Base-by-base conservation (phyloP, 2,329 filamentous ascomycete genomes). In the Coniella lustricola region DNA sequence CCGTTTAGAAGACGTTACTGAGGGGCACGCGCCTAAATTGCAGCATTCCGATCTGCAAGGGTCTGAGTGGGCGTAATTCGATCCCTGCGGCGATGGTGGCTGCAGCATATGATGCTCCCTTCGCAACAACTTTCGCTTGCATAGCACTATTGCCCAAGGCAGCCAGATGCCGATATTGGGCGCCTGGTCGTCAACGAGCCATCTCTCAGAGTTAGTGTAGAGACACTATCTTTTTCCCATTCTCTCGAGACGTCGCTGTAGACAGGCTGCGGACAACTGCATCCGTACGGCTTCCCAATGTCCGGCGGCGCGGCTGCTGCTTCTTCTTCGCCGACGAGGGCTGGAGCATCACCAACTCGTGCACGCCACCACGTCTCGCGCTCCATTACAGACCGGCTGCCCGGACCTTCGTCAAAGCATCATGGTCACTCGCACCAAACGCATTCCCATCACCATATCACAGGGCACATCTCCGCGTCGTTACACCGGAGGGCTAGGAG, bases 301-400 rank as follows among this genome's bases (percentile, higher is more conserved):
- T 50, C 48, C 35, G 48, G 47, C 47, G 42, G 44, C 40, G 39
- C 34, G 29, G 25, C 40, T 32, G 25, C 40, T 32, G 33, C 36
- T 35, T 43, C 40, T 10, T 50, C 48, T 16, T 25, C n/a, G 40
- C 36, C 49, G 35, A 25, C 34, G n/a, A 39, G 17, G 43, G 44
- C 57, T 48, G 56, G 59, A 56, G 59, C 62, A 48, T 63, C 66
- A 17, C 64, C 66, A 20, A 60, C 58, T 41, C 64, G 66, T 18
- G 62, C 69, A 20, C 71, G 71, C 50, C 77, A 79, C 56, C 75
- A 77, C 56, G 67, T 79, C 51, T 74, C 70, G 52, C 72, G 76
- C 31, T 82, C 79, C 40, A 70, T 80, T 50, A 73, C 72, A 38
- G 77, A 80, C 54, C 73, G 32, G 73, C 76, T 18, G 64, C 68